These are phyloP conservation scores for Xylaria acuta DNA, from an alignment of 495 filamentous ascomycete genomes.

Conservation along the genomic window DNA sequence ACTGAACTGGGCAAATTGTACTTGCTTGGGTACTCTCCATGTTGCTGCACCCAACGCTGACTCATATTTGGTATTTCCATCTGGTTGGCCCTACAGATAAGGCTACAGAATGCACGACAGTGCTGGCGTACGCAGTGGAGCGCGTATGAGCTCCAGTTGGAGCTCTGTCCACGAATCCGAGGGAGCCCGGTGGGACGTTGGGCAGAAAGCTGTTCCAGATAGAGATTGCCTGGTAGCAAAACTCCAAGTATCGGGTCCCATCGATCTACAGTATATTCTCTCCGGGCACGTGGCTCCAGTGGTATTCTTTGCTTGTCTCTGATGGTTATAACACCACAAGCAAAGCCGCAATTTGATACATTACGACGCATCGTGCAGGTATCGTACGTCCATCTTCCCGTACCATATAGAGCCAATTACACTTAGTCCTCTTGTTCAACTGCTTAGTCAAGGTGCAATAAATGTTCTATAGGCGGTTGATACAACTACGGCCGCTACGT, in stretches of 20 bases:
- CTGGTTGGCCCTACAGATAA: constrained; percentile 23
- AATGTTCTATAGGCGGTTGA: constrained; percentile 1
- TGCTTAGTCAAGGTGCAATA: not conserved
- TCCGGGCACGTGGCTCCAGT: constrained; percentile 43
- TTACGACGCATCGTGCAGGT: constrained; percentile 4
- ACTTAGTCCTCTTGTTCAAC: not conserved
- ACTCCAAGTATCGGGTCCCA: constrained; percentile 17
- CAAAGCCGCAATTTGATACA: not conserved
- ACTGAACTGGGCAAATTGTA: not conserved
- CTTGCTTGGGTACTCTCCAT: constrained; percentile 7
- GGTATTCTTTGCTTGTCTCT: constrained; percentile 25
- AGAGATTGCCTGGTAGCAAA: constrained; percentile 17
- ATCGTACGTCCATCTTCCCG: constrained; percentile 1
- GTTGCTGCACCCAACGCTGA: constrained; percentile 15
- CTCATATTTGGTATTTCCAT: constrained; percentile 9
- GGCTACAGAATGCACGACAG: constrained; percentile 26
- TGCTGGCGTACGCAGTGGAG: constrained; percentile 17
- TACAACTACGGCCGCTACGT: not conserved
- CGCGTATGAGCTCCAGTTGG: constrained; percentile 8
- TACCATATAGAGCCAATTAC: not conserved
- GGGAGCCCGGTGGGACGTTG: constrained; percentile 38
- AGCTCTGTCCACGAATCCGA: constrained; percentile 16
- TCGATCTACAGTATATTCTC: constrained; percentile 26
- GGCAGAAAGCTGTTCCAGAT: constrained; percentile 38
- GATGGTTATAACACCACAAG: not conserved